Conservation (phyloP, 768 basidiomycete species). For the Scleroderma bovista region DNA sequence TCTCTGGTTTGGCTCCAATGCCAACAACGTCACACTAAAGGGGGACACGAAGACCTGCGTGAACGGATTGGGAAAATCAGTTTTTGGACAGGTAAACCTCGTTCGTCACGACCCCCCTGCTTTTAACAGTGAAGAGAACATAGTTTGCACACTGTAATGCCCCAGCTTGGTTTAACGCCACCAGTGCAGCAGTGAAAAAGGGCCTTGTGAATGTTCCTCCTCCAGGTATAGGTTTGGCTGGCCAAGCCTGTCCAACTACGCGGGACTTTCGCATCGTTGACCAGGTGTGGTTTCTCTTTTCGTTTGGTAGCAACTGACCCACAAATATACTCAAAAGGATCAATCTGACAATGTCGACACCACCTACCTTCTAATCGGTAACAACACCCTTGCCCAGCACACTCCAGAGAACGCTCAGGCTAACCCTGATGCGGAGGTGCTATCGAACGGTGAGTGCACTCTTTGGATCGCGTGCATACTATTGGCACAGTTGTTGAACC, state of each 20-base stretch:
- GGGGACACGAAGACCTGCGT: slow-evolving; percentile 17
- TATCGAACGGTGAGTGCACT: slow-evolving; percentile 17
- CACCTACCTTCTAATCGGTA: slow-evolving; percentile 20
- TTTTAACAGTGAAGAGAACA: not conserved
- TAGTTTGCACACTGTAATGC: slow-evolving; percentile 25
- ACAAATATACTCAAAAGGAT: slow-evolving; percentile 10
- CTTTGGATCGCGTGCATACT: not conserved
- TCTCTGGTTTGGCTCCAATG: slow-evolving; percentile 26
- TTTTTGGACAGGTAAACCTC: slow-evolving; percentile 19
- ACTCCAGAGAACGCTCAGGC: slow-evolving; percentile 21
- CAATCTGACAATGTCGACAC: slow-evolving; percentile 25
- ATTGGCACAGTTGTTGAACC: not conserved
- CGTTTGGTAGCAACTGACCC: not conserved
- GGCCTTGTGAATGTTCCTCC: slow-evolving; percentile 16
- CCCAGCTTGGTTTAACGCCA: slow-evolving; percentile 18
- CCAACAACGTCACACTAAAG: slow-evolving; percentile 15
- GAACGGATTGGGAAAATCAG: slow-evolving; percentile 16
- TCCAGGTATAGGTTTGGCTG: slow-evolving; percentile 15
- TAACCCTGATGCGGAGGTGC: slow-evolving; percentile 17
- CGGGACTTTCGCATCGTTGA: slow-evolving; percentile 24
- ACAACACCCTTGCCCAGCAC: slow-evolving; percentile 21
- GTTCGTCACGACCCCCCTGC: not conserved
- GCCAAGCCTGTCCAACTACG: slow-evolving; percentile 22
- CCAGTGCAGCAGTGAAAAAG: slow-evolving; percentile 12
- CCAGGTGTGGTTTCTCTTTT: slow-evolving; percentile 7